Evolutionary conservation across 495 filamentous ascomycete genomes (phyloP).

Genomic region (Annulohypoxylon moriforme): DNA sequence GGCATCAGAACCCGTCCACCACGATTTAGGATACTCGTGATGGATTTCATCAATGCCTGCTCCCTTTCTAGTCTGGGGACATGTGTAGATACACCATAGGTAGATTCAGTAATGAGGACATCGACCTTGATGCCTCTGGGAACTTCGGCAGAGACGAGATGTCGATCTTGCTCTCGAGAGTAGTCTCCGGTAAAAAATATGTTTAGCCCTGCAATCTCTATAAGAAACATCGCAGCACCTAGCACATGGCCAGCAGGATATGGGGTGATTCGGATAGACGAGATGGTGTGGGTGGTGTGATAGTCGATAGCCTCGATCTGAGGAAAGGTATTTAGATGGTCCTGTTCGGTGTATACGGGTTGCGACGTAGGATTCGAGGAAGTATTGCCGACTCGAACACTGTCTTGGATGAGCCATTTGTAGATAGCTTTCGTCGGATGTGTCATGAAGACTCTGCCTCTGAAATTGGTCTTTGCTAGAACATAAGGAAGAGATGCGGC

Average conservation of each 20-base stretch:
- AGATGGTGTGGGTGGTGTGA: conserved; percentile 96
- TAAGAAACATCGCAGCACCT: conserved; percentile 97
- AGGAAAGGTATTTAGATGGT: conserved; percentile 91
- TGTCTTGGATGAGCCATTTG: conserved; percentile 98
- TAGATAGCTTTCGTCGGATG: conserved; percentile 99
- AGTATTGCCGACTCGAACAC: conserved; percentile 86
- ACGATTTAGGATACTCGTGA: conserved; percentile 87
- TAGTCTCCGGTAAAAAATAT: conserved; percentile 98
- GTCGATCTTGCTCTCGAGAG: conserved; percentile 90
- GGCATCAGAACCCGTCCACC: conserved; percentile 94
- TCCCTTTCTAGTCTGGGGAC: conserved; percentile 90
- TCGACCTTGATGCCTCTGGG: conserved; percentile 88
- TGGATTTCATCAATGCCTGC: conserved; percentile 91
- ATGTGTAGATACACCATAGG: conserved; percentile 93
- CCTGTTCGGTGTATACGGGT: conserved; percentile 90
- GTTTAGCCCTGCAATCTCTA: conserved; percentile 95
- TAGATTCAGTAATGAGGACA: conserved; percentile 96
- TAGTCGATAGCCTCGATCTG: conserved; percentile 97
- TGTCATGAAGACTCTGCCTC: conserved; percentile 97
- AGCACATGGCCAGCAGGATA: conserved; percentile 97
- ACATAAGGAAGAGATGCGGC: conserved; percentile 97
- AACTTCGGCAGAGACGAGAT: conserved; percentile 90
- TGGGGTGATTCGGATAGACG: conserved; percentile 94
- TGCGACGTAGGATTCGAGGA: conserved; percentile 78
- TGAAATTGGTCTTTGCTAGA: conserved; percentile 96